Evolutionary conservation across 768 basidiomycete species (phyloP), one percentile per base, ranked within the genome.

Genomic region (Chalciporus sphaerocephalus): DNA sequence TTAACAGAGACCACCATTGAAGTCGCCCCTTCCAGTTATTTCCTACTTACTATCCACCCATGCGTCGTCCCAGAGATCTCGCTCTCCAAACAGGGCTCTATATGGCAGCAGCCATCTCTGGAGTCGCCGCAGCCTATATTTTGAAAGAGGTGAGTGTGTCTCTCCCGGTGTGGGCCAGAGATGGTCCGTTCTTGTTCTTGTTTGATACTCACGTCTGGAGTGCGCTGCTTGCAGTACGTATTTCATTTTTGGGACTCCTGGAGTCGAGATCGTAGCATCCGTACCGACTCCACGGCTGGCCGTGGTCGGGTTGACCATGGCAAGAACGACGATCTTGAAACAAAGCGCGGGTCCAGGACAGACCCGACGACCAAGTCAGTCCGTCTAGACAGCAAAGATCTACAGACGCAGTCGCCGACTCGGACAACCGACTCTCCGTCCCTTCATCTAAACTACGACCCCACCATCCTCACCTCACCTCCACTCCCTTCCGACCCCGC

Each of bases 121-220:
- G 59, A 13, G n/a, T 60, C 27, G 55, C 58, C 0, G 55, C 55
- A 0, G 60, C 51, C 1, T 61, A 62, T 40, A 22, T 51, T 25
- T 8, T 62, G 3, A 51, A 40, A 37, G 38, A 51, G 52, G 60
- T 63, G 5, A 10, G 55, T 32, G 1, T 12, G 8, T 4, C 12
- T 6, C 1, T 3, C 4, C 25, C 0, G 0, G n/a, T 17, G n/a
- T n/a, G 22, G 15, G 9, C 24, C n/a, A n/a, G n/a, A n/a, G n/a
- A n/a, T n/a, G n/a, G n/a, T n/a, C n/a, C n/a, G n/a, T n/a, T n/a
- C n/a, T n/a, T n/a, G n/a, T n/a, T n/a, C 24, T 16, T 12, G 33
- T n/a, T 22, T 16, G 23, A 12, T n/a, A 2, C 27, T 0, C 15
- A 12, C 16, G 0, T 32, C 13, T 16, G 3, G 4, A 43, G 28